phyloP scores from a whole-genome alignment of 805 yeast genomes.

The Myxozyma geophila region DNA sequence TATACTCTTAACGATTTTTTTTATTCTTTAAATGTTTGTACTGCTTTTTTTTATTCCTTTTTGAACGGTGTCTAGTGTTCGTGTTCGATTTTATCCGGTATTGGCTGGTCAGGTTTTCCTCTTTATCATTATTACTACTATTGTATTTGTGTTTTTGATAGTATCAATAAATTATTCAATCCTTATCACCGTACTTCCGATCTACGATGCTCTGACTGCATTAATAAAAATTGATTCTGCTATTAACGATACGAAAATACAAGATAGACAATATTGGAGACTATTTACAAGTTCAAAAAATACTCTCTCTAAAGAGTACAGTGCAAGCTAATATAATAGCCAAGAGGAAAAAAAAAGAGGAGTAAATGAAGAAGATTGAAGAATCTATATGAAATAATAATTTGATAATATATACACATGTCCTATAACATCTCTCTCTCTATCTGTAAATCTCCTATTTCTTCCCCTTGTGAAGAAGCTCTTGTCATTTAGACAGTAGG shows the following conservation, averaged over 20 bases:
- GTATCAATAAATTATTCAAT: neutral
- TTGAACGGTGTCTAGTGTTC: conserved; percentile 1
- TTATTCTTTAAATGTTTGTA: neutral
- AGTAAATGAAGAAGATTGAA: neutral
- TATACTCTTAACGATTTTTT: neutral
- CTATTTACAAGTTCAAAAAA: conserved; percentile 2
- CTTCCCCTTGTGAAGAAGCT: neutral
- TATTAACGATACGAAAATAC: neutral
- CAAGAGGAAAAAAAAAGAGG: neutral
- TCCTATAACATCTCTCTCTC: neutral
- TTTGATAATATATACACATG: neutral
- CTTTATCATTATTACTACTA: neutral
- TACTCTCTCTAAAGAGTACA: neutral
- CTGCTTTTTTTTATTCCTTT: neutral
- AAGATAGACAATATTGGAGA: neutral
- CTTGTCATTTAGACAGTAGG: conserved; percentile 5
- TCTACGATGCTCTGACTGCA: neutral
- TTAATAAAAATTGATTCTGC: neutral
- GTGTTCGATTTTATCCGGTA: conserved; percentile 11
- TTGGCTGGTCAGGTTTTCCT: neutral
- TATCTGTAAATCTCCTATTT: neutral
- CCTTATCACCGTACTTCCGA: too few species aligned
- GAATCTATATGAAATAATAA: neutral
- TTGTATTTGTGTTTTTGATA: neutral
- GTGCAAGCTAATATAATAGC: neutral